phyloP scores from a whole-genome alignment of 176 grass and related monocot genomes.

The Bonia amplexicaulis region DNA sequence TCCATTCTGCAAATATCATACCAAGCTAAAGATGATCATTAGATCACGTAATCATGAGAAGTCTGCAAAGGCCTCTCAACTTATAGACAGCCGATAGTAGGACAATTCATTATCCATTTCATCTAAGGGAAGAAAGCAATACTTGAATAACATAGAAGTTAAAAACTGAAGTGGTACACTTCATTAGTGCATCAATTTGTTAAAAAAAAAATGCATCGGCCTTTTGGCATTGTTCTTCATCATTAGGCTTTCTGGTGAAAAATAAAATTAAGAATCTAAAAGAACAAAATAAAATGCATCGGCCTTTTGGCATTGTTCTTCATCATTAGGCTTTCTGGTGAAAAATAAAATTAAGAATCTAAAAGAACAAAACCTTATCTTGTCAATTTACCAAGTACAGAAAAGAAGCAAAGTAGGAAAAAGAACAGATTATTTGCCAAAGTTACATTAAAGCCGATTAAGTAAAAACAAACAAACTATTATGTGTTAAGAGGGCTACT shows the following conservation, averaged over 20 bases:
- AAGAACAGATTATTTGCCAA: background rate
- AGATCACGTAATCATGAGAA: slow-evolving; percentile 1
- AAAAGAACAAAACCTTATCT: background rate
- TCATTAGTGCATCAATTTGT: background rate
- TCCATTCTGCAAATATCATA: slow-evolving; percentile 66
- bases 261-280: background rate
- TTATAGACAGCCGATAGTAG: background rate
- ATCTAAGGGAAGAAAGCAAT: background rate
- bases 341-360: slow-evolving; percentile 4
- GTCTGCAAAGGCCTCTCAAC: background rate
- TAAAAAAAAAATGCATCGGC: background rate
- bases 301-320: background rate
- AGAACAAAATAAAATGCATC: background rate
- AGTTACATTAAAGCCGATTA: background rate
- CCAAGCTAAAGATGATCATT: slow-evolving; percentile 11
- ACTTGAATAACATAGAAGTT: background rate
- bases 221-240: background rate
- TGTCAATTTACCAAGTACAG: background rate
- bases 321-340: background rate
- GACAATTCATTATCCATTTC: slow-evolving; percentile 9
- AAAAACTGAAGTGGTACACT: background rate
- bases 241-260: slow-evolving; percentile 6
- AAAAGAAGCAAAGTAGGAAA: background rate
- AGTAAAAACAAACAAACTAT: slow-evolving; percentile 13
- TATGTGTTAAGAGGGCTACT: background rate